Percentiles rank a stretch among this genome's conserved stretches.
phyloP scores from a whole-genome alignment of 192 early-diverging fungal species.

The Coemansia sp. region DNA sequence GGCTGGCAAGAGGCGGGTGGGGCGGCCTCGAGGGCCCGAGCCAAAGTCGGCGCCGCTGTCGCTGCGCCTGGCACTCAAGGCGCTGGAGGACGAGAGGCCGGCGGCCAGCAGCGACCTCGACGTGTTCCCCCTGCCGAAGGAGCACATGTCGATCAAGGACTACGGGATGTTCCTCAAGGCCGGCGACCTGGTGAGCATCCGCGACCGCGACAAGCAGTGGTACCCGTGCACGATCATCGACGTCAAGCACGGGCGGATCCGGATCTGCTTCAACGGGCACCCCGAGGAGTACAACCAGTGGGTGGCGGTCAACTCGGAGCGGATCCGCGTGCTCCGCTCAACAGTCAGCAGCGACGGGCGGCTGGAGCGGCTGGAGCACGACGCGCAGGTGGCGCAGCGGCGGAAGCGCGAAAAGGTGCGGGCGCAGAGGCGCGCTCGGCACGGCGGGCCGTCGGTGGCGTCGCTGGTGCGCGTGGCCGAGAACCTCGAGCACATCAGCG shows the following conservation, averaged over 20 bases:
- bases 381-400: constrained; percentile 25
- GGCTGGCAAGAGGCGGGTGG: not conserved
- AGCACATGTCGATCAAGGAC: constrained; percentile 50
- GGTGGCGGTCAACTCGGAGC: constrained; percentile 52
- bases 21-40: constrained; percentile 29
- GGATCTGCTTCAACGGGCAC: constrained; percentile 41
- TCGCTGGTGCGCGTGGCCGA: constrained; percentile 46
- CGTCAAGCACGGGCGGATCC: constrained; percentile 46
- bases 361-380: constrained; percentile 35
- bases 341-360: constrained; percentile 43
- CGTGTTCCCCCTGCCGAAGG: constrained; percentile 47
- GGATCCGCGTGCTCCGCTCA: constrained; percentile 45
- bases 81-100: constrained; percentile 14
- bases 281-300: constrained; percentile 48
- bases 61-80: constrained; percentile 36
- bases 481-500: constrained; percentile 50
- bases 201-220: constrained; percentile 55
- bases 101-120: constrained; percentile 18
- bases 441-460: constrained; percentile 17
- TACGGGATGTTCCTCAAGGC: constrained; percentile 45
- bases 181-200: constrained; percentile 47
- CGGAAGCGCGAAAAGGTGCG: constrained; percentile 32
- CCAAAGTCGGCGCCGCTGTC: constrained; percentile 30
- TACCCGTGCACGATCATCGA: constrained; percentile 49
- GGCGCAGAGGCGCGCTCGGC: constrained; percentile 19